These are phyloP conservation scores for Astrephomene gubernaculifera DNA, from an alignment of 139 green algal genomes.

Conservation along the genomic window DNA sequence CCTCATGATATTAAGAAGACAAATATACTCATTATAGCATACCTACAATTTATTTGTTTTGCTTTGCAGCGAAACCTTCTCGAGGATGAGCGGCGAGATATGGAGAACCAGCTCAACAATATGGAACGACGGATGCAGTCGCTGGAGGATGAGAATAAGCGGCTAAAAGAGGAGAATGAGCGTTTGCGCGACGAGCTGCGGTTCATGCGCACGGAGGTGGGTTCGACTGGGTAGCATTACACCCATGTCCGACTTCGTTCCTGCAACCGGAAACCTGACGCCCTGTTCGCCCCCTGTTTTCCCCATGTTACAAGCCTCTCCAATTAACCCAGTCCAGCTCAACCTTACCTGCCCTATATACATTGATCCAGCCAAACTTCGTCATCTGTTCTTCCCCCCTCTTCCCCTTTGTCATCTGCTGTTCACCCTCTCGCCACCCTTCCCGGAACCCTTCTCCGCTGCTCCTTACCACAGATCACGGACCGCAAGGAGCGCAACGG, in stretches of 20 bases:
- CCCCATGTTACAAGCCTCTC: neutral
- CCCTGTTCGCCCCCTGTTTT: neutral
- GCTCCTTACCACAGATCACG: constrained; percentile 29
- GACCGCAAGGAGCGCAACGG: constrained; percentile 61
- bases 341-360: too few species aligned
- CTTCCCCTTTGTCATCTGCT: too few species aligned
- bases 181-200: constrained; percentile 64
- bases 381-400: too few species aligned
- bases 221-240: neutral
- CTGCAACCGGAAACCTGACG: too few species aligned
- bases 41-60: neutral
- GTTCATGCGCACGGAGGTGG: constrained; percentile 63
- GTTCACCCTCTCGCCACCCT: too few species aligned
- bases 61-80: constrained; percentile 41
- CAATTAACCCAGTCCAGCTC: neutral
- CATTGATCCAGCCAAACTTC: too few species aligned
- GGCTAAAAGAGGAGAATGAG: constrained; percentile 66
- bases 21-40: too few species aligned
- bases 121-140: constrained; percentile 3
- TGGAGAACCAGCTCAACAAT: neutral
- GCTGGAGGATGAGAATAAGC: constrained; percentile 59
- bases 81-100: constrained; percentile 19
- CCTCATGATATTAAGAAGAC: too few species aligned
- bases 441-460: neutral
- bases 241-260: too few species aligned